Evolutionary conservation across 169 alveolate species (phyloP), one percentile per base, ranked within the genome.

Genomic region (Cryptosporidium felis): DNA sequence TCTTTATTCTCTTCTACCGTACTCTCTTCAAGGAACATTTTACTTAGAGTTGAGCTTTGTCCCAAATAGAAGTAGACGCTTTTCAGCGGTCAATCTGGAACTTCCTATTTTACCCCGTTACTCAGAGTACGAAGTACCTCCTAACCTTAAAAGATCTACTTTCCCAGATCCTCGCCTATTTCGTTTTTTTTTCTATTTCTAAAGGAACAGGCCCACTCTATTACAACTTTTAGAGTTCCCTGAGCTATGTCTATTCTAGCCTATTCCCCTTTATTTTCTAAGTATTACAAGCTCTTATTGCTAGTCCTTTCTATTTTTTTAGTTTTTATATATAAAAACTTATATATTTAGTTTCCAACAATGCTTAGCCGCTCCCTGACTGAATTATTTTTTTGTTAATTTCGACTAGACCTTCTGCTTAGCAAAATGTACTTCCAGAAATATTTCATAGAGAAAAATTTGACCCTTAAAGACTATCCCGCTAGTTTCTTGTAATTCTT

Each of bases 71-170:
- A 56, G 63, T 28, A 56, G 63, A 56, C 63, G 63, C 63, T 56
- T 56, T 56, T 56, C 63, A 56, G 63, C 63, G 63, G 63, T 56
- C 63, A 56, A 56, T 56, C 63, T 56, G 63, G 63, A 56, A 56
- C 63, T 56, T 56, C 63, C 63, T 56, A 56, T 56, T 30, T 56
- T 56, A 56, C 63, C 63, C 63, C 63, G 63, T 56, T 56, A 56
- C 63, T 56, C 63, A 56, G 63, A 56, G 63, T 56, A 56, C 63
- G 63, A 56, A 56, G 63, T 28, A 23, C 63, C 63, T 56, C 63
- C 63, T 56, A 56, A 56, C 63, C 63, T 56, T 56, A 56, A 56
- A 49, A 56, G 63, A 56, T 56, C 63, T 56, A 56, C 63, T 56
- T 56, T 23, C 63, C 41, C 63, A 56, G 63, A 56, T 21, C 63